A percentile compares a stretch with the other conserved stretches of the same genome.
These are phyloP conservation scores for Trichoderma virens DNA, from an alignment of 495 filamentous ascomycete genomes.

Conservation along the genomic window DNA sequence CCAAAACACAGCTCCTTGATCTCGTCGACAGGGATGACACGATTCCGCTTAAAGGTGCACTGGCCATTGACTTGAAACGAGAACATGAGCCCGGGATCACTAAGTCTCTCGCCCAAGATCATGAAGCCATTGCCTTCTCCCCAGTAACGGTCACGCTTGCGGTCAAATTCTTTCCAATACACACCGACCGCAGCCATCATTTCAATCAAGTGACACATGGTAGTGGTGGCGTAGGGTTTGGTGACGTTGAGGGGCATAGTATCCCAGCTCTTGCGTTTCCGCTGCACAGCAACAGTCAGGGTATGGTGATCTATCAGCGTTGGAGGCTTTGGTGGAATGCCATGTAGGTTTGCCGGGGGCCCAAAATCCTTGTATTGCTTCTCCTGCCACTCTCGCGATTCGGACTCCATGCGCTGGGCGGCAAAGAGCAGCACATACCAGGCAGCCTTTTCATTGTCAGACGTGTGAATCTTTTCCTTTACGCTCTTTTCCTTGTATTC, in stretches of 20 bases:
- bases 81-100: constrained; percentile 40
- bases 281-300: constrained; percentile 37
- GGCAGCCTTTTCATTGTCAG: constrained; percentile 41
- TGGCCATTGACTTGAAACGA: constrained; percentile 35
- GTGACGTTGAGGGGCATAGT: constrained; percentile 38
- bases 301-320: constrained; percentile 18
- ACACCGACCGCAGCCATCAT: constrained; percentile 43
- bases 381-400: constrained; percentile 33
- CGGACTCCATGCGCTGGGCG: constrained; percentile 36
- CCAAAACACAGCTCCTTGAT: constrained; percentile 43
- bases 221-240: constrained; percentile 42
- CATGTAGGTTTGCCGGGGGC: constrained; percentile 2
- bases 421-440: constrained; percentile 38
- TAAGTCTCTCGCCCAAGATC: constrained; percentile 31
- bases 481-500: constrained; percentile 13
- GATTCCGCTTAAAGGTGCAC: constrained; percentile 33
- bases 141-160: constrained; percentile 34
- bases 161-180: constrained; percentile 44
- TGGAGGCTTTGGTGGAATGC: constrained; percentile 5
- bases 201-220: constrained; percentile 43
- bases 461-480: constrained; percentile 29
- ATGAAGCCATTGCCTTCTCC: constrained; percentile 46
- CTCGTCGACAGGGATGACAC: constrained; percentile 36
- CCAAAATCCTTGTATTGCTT: constrained; percentile 16
- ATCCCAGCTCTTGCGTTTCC: constrained; percentile 43